Percentiles rank a stretch among this genome's conserved stretches.
Evolutionary conservation across 345 rosid genomes (phyloP).

Genomic region (Populus euphratica): DNA sequence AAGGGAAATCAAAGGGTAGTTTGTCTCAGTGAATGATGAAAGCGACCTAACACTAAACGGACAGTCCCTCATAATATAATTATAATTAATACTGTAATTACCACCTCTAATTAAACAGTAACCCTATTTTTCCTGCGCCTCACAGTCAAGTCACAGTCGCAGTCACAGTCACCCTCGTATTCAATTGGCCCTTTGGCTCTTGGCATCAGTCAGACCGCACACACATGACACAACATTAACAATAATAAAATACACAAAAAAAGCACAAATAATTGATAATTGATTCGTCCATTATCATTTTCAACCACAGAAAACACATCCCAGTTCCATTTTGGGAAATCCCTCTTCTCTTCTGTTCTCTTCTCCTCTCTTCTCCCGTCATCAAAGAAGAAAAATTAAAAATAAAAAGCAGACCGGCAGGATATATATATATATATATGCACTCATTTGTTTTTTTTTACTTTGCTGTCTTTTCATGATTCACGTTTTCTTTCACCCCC

Average conservation of each 20-base stretch:
- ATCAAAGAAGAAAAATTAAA: not conserved
- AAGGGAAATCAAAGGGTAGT: constrained; percentile 8
- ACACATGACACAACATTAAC: not conserved
- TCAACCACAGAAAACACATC: not conserved
- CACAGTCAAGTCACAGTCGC: constrained; percentile 29
- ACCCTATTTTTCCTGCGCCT: not conserved
- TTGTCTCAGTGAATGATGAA: constrained; percentile 26
- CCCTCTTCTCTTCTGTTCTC: not conserved
- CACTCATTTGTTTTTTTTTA: not conserved
- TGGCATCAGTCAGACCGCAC: not conserved
- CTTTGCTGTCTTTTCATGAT: not conserved
- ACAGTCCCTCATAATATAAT: not conserved
- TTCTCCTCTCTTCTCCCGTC: not conserved
- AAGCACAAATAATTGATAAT: not conserved
- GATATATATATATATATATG: not conserved
- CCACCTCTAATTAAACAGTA: not conserved
- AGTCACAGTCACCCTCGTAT: constrained; percentile 7
- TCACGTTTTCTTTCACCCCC: not conserved
- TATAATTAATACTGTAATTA: not conserved
- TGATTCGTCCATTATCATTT: not conserved
- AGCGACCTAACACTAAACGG: constrained; percentile 26
- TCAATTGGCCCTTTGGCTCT: not conserved
- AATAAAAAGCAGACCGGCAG: not conserved
- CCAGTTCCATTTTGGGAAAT: not conserved
- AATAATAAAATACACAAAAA: not conserved